Evolutionary conservation across 306 rosid genomes (phyloP), one percentile per base, ranked within the genome.

Genomic region (Lathyrus sativus): DNA sequence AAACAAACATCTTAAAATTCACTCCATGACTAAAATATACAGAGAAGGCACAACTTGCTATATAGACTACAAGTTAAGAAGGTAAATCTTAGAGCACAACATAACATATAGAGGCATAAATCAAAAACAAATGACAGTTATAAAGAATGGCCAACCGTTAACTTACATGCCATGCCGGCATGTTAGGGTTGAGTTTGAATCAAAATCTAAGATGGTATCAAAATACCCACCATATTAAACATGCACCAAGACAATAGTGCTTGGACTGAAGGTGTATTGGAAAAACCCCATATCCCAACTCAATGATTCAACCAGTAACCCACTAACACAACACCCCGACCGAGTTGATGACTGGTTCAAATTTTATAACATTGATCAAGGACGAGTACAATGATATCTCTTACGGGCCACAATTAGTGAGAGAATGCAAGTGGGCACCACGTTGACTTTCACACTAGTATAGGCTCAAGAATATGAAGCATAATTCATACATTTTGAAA

Each of bases 11-110:
- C 53, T 62, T 39, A 28, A 54, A 33, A 51, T 22, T 53, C 35
- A 65, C 66, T 31, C 43, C 57, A 71, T 33, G 58, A 75, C 56
- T 65, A 48, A 43, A 69, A 51, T 48, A 17, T 39, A 39, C 26
- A 68, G 41, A 46, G 61, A 44, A 12, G 33, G 19, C 28, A 44
- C 50, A 35, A 14, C 39, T 35, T 26, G 61, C 29, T 33, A 45
- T 43, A 60, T 60, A 60, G 37, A 15, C 65, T 41, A 14, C 62
- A 37, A 24, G 45, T 38, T 63, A 49, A 61, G 13, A 18, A 19
- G 14, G 59, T 38, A 14, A 60, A 67, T 11, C 50, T 17, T 35
- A 57, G 49, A 4, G 24, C 24, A 63, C 50, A 37, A 15, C 64
- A 64, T 65, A 43, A 65, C 9, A 55, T 38, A 72, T 51, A 42